Percentiles rank a stretch among this genome's conserved stretches.
Evolutionary conservation across 2,329 filamentous ascomycete species (phyloP).

Genomic region (Tolypocladium tropicale): DNA sequence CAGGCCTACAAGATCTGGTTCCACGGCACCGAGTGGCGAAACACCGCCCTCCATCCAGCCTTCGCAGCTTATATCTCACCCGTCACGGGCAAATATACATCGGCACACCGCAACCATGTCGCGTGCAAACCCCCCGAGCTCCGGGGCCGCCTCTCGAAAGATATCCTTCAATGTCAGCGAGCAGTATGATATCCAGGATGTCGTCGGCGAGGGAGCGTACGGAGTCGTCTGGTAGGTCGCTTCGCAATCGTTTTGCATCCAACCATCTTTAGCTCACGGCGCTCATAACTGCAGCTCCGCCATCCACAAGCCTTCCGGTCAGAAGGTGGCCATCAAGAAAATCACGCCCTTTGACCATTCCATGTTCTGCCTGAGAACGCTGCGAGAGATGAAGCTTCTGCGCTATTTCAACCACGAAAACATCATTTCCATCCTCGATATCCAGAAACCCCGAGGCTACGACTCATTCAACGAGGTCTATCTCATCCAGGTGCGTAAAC

Average conservation of each 20-base stretch:
- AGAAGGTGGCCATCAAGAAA: conserved; percentile 99
- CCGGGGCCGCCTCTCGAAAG: conserved; percentile 64
- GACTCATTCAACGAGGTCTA: conserved; percentile 97
- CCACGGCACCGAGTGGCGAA: not conserved
- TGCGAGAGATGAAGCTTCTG: conserved; percentile 98
- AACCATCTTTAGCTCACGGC: not conserved
- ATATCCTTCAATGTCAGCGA: conserved; percentile 99
- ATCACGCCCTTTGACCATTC: conserved; percentile 98
- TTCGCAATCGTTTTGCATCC: not conserved
- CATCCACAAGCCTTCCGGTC: conserved; percentile 92
- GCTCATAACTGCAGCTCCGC: conserved; percentile 56
- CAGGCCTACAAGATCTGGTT: not conserved
- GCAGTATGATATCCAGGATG: conserved; percentile 99
- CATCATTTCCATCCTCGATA: conserved; percentile 98
- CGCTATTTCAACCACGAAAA: conserved; percentile 99
- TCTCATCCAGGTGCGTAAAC: conserved; percentile 74
- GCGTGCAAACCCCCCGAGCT: conserved; percentile 45
- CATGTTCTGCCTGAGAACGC: conserved; percentile 93
- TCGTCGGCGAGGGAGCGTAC: conserved; percentile 96
- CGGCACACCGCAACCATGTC: conserved; percentile 32
- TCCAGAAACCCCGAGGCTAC: conserved; percentile 94
- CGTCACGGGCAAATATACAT: not conserved
- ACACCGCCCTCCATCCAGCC: not conserved
- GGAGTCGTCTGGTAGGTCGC: conserved; percentile 85
- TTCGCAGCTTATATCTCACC: conserved; percentile 3